Conservation (phyloP, 495 filamentous ascomycete genomes). For the Daldinia decipiens region DNA sequence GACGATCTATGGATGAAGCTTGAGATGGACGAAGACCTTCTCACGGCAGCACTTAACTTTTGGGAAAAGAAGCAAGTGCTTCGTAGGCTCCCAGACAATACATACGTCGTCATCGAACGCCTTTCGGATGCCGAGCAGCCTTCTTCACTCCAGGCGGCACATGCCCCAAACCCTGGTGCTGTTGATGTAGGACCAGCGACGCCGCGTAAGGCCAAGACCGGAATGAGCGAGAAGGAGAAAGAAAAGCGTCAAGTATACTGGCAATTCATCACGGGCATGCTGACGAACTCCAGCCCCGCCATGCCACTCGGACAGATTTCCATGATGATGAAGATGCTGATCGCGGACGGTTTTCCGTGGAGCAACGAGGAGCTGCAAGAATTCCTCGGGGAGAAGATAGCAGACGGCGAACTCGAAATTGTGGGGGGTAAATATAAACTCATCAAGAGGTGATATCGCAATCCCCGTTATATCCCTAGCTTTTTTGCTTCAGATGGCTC, state of each 20-base stretch:
- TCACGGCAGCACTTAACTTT: constrained; percentile 81
- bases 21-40: constrained; percentile 79
- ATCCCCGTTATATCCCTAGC: constrained; percentile 20
- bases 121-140: constrained; percentile 47
- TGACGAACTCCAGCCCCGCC: constrained; percentile 82
- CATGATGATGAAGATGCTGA: constrained; percentile 93
- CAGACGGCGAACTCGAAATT: constrained; percentile 74
- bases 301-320: constrained; percentile 84
- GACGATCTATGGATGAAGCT: constrained; percentile 70
- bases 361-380: constrained; percentile 76
- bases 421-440: constrained; percentile 77
- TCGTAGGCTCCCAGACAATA: constrained; percentile 60
- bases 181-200: constrained; percentile 50
- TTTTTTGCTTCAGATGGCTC: background rate
- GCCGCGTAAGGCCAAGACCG: constrained; percentile 44
- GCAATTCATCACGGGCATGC: constrained; percentile 92
- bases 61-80: constrained; percentile 87
- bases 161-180: constrained; percentile 57
- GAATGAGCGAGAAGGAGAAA: constrained; percentile 60
- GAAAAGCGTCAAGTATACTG: constrained; percentile 87
- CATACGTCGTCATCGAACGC: constrained; percentile 57
- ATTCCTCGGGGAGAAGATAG: constrained; percentile 79
- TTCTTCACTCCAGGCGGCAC: constrained; percentile 60
- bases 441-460: constrained; percentile 56
- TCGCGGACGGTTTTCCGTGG: constrained; percentile 87